Evolutionary conservation across 1,139 yeast species (phyloP), one percentile per base, ranked within the genome.

Genomic region (Pichia sp.): DNA sequence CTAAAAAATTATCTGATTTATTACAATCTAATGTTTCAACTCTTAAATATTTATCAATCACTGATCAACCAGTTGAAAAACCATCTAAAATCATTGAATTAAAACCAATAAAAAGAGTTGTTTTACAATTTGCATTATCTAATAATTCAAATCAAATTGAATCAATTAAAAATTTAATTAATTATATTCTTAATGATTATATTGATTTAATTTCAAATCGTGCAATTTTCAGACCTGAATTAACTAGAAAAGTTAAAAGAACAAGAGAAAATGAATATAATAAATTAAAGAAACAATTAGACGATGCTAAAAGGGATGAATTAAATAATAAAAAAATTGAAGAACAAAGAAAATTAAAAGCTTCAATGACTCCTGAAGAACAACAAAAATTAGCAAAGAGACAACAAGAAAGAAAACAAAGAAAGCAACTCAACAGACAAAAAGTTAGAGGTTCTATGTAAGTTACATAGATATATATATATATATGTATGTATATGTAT

Each of bases 311-410:
- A 61, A 80, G 79, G 50, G 95, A 85, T 64, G 82, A 80, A 56
- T 64, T 80, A 43, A 85, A 81, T 47, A 77, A 73, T 51, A 80
- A 79, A 65, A 81, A 78, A 65, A 77, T 86, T 34, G 83, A 82
- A 66, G 78, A 80, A 64, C 79, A 78, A 66, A 78, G 81, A 63
- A 74, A 76, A 60, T 74, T 79, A 58, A 71, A 73, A 53, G 78
- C 80, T 57, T 70, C 71, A 51, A 65, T 82, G 61, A 72, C 81
- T 39, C 78, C 86, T 51, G 89, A 82, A 61, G 87, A 82, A 59
- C 86, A 80, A 64, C 80, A 80, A 56, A 87, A 82, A 67, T 65
- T 76, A 46, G 94, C 85, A 57, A 83, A 78, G 68, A 87, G 82
- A 69, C 79, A 76, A 67, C 71, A 70, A 53, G 82, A 61, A 28